phyloP scores from a whole-genome alignment of 371 early-diverging fungal genomes.

The Mortierella sp. region DNA sequence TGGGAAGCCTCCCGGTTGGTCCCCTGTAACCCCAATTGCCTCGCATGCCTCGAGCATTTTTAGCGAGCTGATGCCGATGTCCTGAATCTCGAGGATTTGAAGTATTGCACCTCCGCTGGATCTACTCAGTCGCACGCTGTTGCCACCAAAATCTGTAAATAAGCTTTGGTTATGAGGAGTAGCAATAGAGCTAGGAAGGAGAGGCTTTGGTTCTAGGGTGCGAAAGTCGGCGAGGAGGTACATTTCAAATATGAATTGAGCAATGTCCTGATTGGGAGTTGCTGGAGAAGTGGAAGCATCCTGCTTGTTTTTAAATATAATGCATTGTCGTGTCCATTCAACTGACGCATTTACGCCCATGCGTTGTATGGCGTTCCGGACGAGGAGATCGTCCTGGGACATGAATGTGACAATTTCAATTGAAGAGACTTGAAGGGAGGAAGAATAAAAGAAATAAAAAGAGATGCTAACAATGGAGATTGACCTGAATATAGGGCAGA shows the following conservation, averaged over 20 bases:
- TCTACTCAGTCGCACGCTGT: background rate
- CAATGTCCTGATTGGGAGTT: conserved; percentile 12
- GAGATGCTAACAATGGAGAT: background rate
- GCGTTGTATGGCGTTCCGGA: conserved; percentile 42
- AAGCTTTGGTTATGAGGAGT: conserved; percentile 45
- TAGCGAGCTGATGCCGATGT: conserved; percentile 42
- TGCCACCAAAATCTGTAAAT: conserved; percentile 12
- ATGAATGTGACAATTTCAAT: conserved; percentile 12
- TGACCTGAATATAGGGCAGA: background rate
- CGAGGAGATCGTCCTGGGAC: conserved; percentile 47
- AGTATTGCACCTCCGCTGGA: conserved; percentile 37
- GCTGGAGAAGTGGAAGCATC: conserved; percentile 10
- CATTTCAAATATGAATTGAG: conserved; percentile 38
- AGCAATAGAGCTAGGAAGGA: conserved; percentile 24
- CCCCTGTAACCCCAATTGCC: conserved; percentile 32
- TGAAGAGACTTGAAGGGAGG: too few species aligned
- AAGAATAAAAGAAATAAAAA: background rate
- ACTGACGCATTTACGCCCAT: conserved; percentile 49
- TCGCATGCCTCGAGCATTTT: conserved; percentile 47
- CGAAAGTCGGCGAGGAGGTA: conserved; percentile 54
- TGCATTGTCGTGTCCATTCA: conserved; percentile 55
- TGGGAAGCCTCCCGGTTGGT: conserved; percentile 35
- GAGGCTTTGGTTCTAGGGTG: conserved; percentile 32
- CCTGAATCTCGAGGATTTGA: conserved; percentile 44
- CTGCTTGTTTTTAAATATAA: conserved; percentile 20